Percentiles rank a stretch among this genome's conserved stretches.
phyloP scores from a whole-genome alignment of 345 rosid genomes.

The Pugionium dolabratum region DNA sequence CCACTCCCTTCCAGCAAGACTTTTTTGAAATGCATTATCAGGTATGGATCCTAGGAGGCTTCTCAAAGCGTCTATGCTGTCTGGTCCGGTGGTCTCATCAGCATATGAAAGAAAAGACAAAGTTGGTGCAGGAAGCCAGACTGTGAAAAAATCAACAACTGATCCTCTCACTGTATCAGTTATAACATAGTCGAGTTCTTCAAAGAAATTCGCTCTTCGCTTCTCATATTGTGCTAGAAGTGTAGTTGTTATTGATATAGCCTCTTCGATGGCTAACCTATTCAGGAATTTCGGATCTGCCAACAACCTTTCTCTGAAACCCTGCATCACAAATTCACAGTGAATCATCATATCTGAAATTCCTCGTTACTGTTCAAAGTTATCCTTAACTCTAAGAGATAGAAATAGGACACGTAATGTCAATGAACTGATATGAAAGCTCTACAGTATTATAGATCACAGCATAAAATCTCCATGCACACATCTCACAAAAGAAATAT shows the following conservation, averaged over 20 bases:
- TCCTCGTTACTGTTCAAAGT: background rate
- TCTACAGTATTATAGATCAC: conserved; percentile 4
- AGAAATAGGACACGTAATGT: conserved; percentile 5
- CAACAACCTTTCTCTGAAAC: conserved; percentile 92
- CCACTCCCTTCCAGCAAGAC: conserved; percentile 84
- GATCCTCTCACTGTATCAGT: conserved; percentile 81
- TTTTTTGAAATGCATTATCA: conserved; percentile 93
- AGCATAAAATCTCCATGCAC: conserved; percentile 2
- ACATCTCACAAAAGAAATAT: conserved; percentile 9
- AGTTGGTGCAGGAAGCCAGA: conserved; percentile 98
- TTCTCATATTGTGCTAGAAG: conserved; percentile 90
- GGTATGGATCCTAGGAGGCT: conserved; percentile 89
- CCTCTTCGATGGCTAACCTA: conserved; percentile 94
- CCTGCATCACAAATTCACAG: conserved; percentile 55
- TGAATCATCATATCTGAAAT: conserved; percentile 11
- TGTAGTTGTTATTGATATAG: conserved; percentile 89
- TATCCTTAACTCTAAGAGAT: conserved; percentile 1
- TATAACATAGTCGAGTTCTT: conserved; percentile 88
- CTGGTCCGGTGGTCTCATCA: conserved; percentile 52
- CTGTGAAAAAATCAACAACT: conserved; percentile 93
- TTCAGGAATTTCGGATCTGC: conserved; percentile 94
- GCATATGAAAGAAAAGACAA: conserved; percentile 78
- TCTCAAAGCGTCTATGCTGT: conserved; percentile 59
- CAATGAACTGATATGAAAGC: conserved; percentile 1
- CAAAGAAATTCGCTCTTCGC: conserved; percentile 85